These are phyloP conservation scores for Arctium lappa DNA, from an alignment of 129 eudicot species.

Conservation along the genomic window DNA sequence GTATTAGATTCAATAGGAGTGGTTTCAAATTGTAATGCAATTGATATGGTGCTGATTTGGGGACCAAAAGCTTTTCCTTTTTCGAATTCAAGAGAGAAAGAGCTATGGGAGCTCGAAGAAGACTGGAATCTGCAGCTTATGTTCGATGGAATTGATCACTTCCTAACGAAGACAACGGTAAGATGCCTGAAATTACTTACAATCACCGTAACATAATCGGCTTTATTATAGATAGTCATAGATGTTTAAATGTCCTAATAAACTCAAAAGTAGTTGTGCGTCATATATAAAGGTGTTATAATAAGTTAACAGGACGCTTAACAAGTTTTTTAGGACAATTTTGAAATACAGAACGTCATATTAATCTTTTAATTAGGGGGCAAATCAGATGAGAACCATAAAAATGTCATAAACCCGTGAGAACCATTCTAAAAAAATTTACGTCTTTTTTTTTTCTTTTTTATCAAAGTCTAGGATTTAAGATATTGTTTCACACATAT, in stretches of 20 bases:
- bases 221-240: no score
- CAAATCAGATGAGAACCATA: no score
- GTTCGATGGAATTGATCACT: conserved; percentile 46
- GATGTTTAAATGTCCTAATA: not conserved
- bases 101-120: conserved; percentile 58
- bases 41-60: conserved; percentile 75
- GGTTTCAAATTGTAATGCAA: conserved; percentile 56
- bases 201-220: not conserved
- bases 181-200: conserved; percentile 15
- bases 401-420: no score
- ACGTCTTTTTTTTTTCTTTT: no score
- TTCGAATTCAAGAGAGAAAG: conserved; percentile 52
- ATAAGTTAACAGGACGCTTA: no score
- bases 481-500: no score
- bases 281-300: not conserved
- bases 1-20: conserved; percentile 50
- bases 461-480: no score
- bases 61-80: conserved; percentile 80
- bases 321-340: no score
- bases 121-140: conserved; percentile 41
- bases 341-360: no score
- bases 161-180: conserved; percentile 43
- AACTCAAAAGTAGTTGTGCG: not conserved
- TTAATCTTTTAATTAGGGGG: no score
- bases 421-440: no score